phyloP scores from a whole-genome alignment of 495 filamentous ascomycete genomes.

The Penicillium simplicissimum region DNA sequence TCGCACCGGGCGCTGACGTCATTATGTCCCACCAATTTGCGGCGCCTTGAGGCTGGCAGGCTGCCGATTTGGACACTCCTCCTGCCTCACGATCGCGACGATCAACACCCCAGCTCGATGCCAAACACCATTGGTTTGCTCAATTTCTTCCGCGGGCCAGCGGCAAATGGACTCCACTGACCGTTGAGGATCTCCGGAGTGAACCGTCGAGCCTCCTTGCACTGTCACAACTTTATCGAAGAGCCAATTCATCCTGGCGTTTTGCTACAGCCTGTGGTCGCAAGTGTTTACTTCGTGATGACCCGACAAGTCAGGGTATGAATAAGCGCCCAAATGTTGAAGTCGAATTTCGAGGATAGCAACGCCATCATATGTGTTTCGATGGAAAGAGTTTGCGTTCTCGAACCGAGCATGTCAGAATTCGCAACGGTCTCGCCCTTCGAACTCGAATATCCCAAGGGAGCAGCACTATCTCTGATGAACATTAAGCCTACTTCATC shows the following conservation, averaged over 20 bases:
- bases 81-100: not conserved
- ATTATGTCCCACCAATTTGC: not conserved
- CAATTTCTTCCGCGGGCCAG: not conserved
- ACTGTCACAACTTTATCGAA: conserved; percentile 1
- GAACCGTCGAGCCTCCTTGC: not conserved
- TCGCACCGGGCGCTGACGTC: not conserved
- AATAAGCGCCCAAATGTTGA: not conserved
- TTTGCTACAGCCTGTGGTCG: not conserved
- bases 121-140: not conserved
- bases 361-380: not conserved
- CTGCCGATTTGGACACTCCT: not conserved
- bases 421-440: not conserved
- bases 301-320: not conserved
- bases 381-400: not conserved
- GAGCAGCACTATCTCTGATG: not conserved
- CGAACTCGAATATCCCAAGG: not conserved
- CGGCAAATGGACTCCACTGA: not conserved
- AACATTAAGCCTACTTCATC: not conserved
- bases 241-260: not conserved
- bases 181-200: not conserved
- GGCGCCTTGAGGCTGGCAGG: not conserved
- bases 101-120: not conserved
- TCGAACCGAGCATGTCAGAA: not conserved
- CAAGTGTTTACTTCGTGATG: not conserved
- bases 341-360: not conserved